A percentile compares a stretch with the other conserved stretches of the same genome.
Evolutionary conservation across 768 basidiomycete species (phyloP).

Genomic region (Kwoniella bestiolae): DNA sequence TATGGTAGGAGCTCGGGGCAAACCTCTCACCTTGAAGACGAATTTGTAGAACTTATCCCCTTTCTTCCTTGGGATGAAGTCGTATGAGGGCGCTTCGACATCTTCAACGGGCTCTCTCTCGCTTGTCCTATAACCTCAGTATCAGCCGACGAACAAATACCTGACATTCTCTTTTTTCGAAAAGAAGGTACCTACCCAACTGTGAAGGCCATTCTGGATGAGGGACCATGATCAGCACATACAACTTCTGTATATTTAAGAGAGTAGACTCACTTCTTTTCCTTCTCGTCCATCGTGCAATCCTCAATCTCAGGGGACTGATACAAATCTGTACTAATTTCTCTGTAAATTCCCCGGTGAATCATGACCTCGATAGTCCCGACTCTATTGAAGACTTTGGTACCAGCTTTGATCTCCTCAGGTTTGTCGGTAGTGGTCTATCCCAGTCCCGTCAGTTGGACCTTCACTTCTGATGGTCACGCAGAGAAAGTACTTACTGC

Average conservation of each 20-base stretch:
- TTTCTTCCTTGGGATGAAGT: not conserved
- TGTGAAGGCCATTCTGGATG: not conserved
- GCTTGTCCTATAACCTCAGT: not conserved
- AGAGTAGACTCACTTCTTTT: not conserved
- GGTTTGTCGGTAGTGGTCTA: slow-evolving; percentile 2
- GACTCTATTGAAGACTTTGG: not conserved
- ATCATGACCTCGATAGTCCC: not conserved
- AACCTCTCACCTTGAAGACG: not conserved
- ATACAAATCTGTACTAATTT: not conserved
- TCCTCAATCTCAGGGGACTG: not conserved
- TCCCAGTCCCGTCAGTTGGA: no score
- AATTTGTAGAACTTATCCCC: not conserved
- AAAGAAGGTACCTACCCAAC: not conserved
- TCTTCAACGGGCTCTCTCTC: not conserved
- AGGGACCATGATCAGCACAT: no score
- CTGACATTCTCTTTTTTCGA: no score
- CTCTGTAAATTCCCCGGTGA: not conserved
- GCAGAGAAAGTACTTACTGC: no score
- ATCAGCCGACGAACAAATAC: no score
- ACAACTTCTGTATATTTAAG: no score
- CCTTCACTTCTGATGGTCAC: no score
- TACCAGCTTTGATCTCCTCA: not conserved
- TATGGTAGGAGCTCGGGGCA: no score
- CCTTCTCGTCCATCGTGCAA: not conserved
- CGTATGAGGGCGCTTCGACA: not conserved